Percentiles rank a stretch among this genome's conserved stretches.
Conservation (phyloP, 2,329 filamentous ascomycete genomes). For the Teratosphaeria pseudoeucalypti region DNA sequence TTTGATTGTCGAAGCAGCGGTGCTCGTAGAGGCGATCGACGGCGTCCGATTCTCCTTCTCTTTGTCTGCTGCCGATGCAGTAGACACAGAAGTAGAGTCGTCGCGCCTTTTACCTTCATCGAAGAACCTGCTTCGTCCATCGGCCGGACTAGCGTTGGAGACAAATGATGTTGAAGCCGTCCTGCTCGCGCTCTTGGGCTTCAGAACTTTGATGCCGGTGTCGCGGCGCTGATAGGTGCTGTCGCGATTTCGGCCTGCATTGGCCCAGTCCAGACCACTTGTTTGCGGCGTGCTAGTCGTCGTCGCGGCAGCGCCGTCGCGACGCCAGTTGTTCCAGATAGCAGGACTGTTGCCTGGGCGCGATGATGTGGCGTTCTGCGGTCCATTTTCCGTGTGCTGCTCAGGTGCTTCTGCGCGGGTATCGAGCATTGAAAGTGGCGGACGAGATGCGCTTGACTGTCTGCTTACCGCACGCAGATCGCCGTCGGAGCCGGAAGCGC, state of each 20-base stretch:
- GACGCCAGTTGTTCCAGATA: slow-evolving; percentile 41
- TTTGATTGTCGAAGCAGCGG: slow-evolving; percentile 15
- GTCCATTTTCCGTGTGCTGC: background rate
- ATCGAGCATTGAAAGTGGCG: slow-evolving; percentile 15
- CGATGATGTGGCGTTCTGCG: slow-evolving; percentile 8
- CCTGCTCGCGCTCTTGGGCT: slow-evolving; percentile 57
- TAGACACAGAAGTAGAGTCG: slow-evolving; percentile 3
- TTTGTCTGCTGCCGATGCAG: slow-evolving; percentile 3
- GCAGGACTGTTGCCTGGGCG: slow-evolving; percentile 25
- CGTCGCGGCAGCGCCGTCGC: slow-evolving; percentile 23
- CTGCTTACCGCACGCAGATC: slow-evolving; percentile 17
- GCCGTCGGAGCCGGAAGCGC: slow-evolving; percentile 13
- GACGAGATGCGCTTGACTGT: slow-evolving; percentile 13
- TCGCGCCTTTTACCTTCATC: slow-evolving; percentile 35
- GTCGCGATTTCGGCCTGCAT: slow-evolving; percentile 46
- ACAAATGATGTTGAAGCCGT: slow-evolving; percentile 33
- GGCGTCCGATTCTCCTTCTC: slow-evolving; percentile 25
- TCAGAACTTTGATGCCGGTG: slow-evolving; percentile 83
- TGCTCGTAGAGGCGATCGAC: background rate
- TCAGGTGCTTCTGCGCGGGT: slow-evolving; percentile 11
- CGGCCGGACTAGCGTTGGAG: slow-evolving; percentile 11
- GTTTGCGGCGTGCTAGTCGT: slow-evolving; percentile 13
- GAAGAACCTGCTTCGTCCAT: slow-evolving; percentile 36
- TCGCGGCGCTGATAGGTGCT: slow-evolving; percentile 57
- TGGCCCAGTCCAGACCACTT: slow-evolving; percentile 41